These are phyloP conservation scores for Mycogone perniciosa DNA, from an alignment of 2,329 filamentous ascomycete genomes.

Conservation along the genomic window DNA sequence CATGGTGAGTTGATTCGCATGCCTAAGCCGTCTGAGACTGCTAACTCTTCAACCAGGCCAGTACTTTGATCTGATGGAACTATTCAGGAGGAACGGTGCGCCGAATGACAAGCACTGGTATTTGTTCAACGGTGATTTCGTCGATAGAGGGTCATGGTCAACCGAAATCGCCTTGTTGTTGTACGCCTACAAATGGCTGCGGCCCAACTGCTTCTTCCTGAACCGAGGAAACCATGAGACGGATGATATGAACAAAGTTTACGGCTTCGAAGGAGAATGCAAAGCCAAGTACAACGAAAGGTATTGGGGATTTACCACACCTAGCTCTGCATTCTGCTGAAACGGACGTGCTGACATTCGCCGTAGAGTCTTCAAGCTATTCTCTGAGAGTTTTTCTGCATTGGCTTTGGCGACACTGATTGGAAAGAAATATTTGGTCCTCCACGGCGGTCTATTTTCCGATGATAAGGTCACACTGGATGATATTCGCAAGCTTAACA, in stretches of 20 bases:
- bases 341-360: constrained; percentile 7
- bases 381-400: constrained; percentile 96
- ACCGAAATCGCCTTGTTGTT: constrained; percentile 91
- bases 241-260: constrained; percentile 98
- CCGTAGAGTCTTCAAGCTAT: constrained; percentile 78
- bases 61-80: constrained; percentile 94
- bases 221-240: constrained; percentile 99
- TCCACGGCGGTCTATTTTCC: constrained; percentile 93
- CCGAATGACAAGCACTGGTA: constrained; percentile 86
- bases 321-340: not conserved
- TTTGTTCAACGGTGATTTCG: constrained; percentile 97
- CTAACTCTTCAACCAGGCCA: constrained; percentile 55
- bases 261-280: constrained; percentile 97
- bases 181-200: constrained; percentile 95
- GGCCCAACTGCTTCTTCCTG: constrained; percentile 81
- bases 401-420: constrained; percentile 87
- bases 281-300: constrained; percentile 95
- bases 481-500: constrained; percentile 87
- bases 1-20: constrained; percentile 57
- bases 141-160: constrained; percentile 96
- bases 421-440: constrained; percentile 81
- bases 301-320: constrained; percentile 15
- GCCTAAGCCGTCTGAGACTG: not conserved
- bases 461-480: constrained; percentile 88
- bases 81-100: constrained; percentile 85